Conservation (phyloP, 1,139 yeast genomes). For the Geotrichum phurueaensis region DNA sequence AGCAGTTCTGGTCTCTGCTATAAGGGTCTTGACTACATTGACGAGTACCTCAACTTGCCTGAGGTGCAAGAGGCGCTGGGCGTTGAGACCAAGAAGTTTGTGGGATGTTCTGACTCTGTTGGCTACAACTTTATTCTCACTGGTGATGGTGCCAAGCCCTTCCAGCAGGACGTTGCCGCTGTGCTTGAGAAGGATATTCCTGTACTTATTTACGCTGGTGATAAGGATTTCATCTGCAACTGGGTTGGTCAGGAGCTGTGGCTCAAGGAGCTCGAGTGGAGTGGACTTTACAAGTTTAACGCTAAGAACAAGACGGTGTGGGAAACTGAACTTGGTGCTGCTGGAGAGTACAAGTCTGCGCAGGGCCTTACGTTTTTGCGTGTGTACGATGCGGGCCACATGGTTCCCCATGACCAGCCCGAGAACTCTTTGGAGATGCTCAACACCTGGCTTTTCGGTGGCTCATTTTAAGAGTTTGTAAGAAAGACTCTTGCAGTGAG, state of each 20-base stretch:
- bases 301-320: constrained; percentile 37
- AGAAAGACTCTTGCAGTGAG: background rate
- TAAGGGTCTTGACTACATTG: constrained; percentile 59
- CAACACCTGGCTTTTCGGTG: constrained; percentile 32
- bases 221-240: constrained; percentile 59
- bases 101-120: constrained; percentile 58
- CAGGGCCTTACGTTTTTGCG: constrained; percentile 57
- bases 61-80: constrained; percentile 77
- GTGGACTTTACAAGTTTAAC: constrained; percentile 36
- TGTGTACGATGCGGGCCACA: constrained; percentile 62
- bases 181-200: constrained; percentile 50
- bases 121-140: constrained; percentile 53
- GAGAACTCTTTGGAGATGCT: constrained; percentile 67
- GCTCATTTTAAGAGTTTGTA: background rate
- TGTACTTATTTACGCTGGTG: constrained; percentile 17
- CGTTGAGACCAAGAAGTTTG: constrained; percentile 79
- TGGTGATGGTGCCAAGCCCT: constrained; percentile 60
- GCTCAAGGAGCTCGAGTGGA: constrained; percentile 65
- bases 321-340: constrained; percentile 34
- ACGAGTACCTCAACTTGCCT: constrained; percentile 60
- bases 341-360: constrained; percentile 55
- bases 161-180: constrained; percentile 55
- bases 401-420: constrained; percentile 79
- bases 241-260: constrained; percentile 86
- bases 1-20: constrained; percentile 61